Percentiles rank a stretch among this genome's conserved stretches.
Conservation (phyloP, 129 eudicot species). For the Tanacetum coccineum region DNA sequence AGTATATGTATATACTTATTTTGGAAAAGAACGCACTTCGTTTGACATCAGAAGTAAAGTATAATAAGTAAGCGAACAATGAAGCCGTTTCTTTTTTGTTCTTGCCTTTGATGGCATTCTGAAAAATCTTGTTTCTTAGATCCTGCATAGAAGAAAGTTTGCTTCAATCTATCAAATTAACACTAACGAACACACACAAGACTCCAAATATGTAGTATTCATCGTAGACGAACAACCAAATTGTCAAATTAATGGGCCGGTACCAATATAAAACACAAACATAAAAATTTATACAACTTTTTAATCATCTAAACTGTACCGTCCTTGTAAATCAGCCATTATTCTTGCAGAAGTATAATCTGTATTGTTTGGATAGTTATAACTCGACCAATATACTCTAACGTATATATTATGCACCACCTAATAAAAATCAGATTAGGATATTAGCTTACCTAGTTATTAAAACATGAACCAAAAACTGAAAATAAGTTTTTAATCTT, state of each 20-base stretch:
- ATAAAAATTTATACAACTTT: neutral
- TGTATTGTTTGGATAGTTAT: too few relatives aligned
- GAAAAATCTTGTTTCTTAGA: slow-evolving; percentile 52
- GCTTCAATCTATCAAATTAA: slow-evolving; percentile 1
- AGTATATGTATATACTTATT: neutral
- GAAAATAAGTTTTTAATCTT: too few relatives aligned
- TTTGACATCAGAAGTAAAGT: slow-evolving; percentile 17
- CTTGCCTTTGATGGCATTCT: slow-evolving; percentile 75
- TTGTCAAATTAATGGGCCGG: slow-evolving; percentile 6
- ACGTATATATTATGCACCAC: too few relatives aligned
- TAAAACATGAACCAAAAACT: too few relatives aligned
- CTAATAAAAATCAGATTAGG: too few relatives aligned
- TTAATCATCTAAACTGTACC: neutral
- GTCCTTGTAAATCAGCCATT: slow-evolving; percentile 16
- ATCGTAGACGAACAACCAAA: slow-evolving; percentile 11
- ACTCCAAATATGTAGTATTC: slow-evolving; percentile 15
- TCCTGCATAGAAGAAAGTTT: slow-evolving; percentile 52
- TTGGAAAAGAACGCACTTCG: slow-evolving; percentile 4
- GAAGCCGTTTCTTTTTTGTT: neutral
- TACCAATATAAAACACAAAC: slow-evolving; percentile 13
- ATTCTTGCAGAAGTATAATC: slow-evolving; percentile 2
- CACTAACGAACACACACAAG: slow-evolving; percentile 14
- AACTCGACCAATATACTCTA: too few relatives aligned
- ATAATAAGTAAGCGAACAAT: slow-evolving; percentile 2
- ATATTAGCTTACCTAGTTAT: too few relatives aligned